Percentiles rank a stretch among this genome's conserved stretches.
phyloP scores from a whole-genome alignment of 495 filamentous ascomycete genomes.

The Cryomyces minteri region DNA sequence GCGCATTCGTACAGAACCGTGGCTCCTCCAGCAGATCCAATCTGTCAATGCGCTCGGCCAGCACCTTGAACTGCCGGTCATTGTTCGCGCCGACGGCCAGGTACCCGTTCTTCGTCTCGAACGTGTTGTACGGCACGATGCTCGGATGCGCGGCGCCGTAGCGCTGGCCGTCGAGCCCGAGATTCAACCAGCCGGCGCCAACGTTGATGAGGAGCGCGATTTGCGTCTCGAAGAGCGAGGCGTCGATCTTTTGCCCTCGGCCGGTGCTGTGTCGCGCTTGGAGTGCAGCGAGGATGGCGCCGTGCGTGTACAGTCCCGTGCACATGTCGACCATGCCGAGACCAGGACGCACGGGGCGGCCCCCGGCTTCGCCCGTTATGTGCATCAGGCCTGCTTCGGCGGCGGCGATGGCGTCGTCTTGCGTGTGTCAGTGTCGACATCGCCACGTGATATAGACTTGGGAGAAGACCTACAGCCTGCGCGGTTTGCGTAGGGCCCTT shows the following conservation, averaged over 20 bases:
- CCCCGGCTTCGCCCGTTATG: slow-evolving; percentile 17
- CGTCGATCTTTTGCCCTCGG: slow-evolving; percentile 16
- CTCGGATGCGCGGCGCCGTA: slow-evolving; percentile 19
- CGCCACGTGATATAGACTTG: not conserved
- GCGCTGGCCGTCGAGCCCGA: slow-evolving; percentile 14
- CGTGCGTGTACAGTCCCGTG: slow-evolving; percentile 19
- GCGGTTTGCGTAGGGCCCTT: too few species aligned
- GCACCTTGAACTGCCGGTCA: slow-evolving; percentile 16
- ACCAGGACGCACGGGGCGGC: slow-evolving; percentile 16
- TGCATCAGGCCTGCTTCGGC: slow-evolving; percentile 20
- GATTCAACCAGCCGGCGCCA: slow-evolving; percentile 15
- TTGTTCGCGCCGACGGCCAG: slow-evolving; percentile 19
- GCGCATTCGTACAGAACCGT: slow-evolving; percentile 15
- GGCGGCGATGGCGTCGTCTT: slow-evolving; percentile 12
- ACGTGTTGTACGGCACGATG: slow-evolving; percentile 19
- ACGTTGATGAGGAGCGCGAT: slow-evolving; percentile 17
- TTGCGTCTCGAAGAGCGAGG: slow-evolving; percentile 17
- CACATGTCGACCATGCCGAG: slow-evolving; percentile 19
- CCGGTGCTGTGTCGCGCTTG: slow-evolving; percentile 16
- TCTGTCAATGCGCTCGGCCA: slow-evolving; percentile 12
- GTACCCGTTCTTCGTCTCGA: slow-evolving; percentile 16
- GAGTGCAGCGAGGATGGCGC: slow-evolving; percentile 15
- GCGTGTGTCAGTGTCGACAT: too few species aligned
- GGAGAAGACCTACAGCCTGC: not conserved
- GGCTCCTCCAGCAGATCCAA: slow-evolving; percentile 13